Evolutionary conservation across 2,329 filamentous ascomycete genomes (phyloP).

Genomic region (Cytospora piceae): DNA sequence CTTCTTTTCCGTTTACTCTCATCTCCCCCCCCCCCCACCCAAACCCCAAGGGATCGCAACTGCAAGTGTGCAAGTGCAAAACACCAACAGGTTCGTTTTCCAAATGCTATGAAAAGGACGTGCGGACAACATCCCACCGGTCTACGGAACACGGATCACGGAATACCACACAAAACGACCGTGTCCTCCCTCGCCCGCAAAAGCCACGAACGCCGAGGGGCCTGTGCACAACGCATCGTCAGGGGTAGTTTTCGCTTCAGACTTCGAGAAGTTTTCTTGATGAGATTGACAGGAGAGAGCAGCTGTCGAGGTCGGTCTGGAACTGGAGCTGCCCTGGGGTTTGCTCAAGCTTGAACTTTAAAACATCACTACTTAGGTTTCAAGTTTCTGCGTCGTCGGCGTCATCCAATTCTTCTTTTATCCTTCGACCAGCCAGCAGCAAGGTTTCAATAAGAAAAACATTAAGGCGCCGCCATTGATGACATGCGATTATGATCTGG

Average conservation of each 20-base stretch:
- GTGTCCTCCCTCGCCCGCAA: not conserved
- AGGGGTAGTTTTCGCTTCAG: conserved; percentile 17
- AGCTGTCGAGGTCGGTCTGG: not conserved
- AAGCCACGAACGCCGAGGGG: conserved; percentile 1
- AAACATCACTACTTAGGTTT: not conserved
- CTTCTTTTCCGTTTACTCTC: not conserved
- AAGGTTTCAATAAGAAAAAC: not conserved
- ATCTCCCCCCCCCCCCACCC: not conserved
- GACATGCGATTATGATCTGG: conserved; percentile 27
- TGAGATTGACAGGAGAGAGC: conserved; percentile 15
- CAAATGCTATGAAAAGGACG: not conserved
- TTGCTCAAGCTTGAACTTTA: not conserved
- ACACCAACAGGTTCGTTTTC: not conserved
- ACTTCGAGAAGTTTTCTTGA: conserved; percentile 4
- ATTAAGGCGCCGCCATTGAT: not conserved
- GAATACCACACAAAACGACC: not conserved
- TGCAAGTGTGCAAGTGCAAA: not conserved
- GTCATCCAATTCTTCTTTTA: not conserved
- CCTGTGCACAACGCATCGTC: conserved; percentile 16
- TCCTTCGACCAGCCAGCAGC: conserved; percentile 5
- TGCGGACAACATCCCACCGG: not conserved
- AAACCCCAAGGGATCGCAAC: not conserved
- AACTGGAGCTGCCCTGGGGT: not conserved
- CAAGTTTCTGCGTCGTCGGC: no score
- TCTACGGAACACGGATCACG: not conserved